Evolutionary conservation across 2,329 filamentous ascomycete species (phyloP), one percentile per base, ranked within the genome.

Genomic region (Cercospora brassicicola): DNA sequence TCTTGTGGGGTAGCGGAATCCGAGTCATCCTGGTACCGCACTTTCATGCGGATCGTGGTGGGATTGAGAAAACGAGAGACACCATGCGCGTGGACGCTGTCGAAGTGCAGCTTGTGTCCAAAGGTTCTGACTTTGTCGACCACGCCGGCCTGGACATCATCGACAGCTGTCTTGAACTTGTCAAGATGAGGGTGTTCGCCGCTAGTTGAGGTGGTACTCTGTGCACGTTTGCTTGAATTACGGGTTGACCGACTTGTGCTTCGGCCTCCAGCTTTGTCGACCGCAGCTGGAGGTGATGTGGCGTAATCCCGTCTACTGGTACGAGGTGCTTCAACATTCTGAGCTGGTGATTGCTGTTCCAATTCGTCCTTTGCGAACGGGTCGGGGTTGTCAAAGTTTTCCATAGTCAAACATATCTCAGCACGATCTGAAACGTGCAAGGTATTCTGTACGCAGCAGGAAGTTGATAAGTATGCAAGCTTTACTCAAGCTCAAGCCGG

Each of bases 41-140:
- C 67, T 9, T 65, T 45, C 66, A 73, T 71, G 11, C 60, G 71
- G 30, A 73, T 65, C 28, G 64, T 68, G 28, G 71, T 73, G 1
- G 71, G 71, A 51, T 73, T 71, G 2, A 73, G 48, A 20, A 71
- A 63, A 4, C 56, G 62, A 28, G 31, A 64, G n/a, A 67, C 64
- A 5, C 67, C 67, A 30, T 65, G 65, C n/a, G 66, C 67, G 42
- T 67, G 64, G 36, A 73, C 59, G n/a, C 51, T 61, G 30, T 71
- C 57, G 20, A 71, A 31, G 36, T 62, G 65, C 10, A 69, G 30
- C 51, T 59, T 69, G 26, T 69, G 64, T 39, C 53, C 28, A 7
- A 69, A 53, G 7, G 64, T 67, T 26, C 28, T 62, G 56, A 70
- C 56, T 53, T 67, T 69, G 18, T 72, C 65, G 9, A 70, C 67